Conservation (phyloP, 2,329 filamentous ascomycete genomes). For the Colletotrichum sp. region DNA sequence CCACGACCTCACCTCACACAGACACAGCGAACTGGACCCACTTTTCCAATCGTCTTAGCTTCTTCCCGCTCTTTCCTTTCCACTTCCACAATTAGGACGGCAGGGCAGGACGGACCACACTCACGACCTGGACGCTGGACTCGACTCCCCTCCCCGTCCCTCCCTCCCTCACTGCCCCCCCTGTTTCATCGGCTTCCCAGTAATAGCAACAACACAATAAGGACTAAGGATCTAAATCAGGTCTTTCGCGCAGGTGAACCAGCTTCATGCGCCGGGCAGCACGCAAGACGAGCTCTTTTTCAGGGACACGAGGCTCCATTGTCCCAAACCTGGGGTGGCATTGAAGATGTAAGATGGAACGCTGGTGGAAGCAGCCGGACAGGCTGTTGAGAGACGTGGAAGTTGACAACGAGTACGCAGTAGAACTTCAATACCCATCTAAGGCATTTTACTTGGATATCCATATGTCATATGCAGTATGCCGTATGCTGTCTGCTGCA, state of each 20-base stretch:
- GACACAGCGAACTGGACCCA: background rate
- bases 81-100: background rate
- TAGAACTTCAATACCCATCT: background rate
- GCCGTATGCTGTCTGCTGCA: background rate
- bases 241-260: background rate
- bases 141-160: background rate
- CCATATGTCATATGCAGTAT: background rate
- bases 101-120: background rate
- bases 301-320: slow-evolving; percentile 3
- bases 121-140: background rate
- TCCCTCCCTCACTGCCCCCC: background rate
- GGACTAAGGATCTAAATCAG: slow-evolving; percentile 12
- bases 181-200: slow-evolving; percentile 6
- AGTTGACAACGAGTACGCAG: background rate
- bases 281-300: background rate
- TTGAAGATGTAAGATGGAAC: slow-evolving; percentile 5
- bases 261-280: background rate
- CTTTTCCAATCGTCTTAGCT: slow-evolving; percentile 1
- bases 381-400: background rate
- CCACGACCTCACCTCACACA: background rate
- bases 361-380: slow-evolving; percentile 5
- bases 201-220: background rate
- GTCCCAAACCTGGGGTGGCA: background rate
- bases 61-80: slow-evolving; percentile 4
- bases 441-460: background rate